These are phyloP conservation scores for Arthrobotrys entomopaga DNA, from an alignment of 2,329 filamentous ascomycete genomes.

Conservation along the genomic window DNA sequence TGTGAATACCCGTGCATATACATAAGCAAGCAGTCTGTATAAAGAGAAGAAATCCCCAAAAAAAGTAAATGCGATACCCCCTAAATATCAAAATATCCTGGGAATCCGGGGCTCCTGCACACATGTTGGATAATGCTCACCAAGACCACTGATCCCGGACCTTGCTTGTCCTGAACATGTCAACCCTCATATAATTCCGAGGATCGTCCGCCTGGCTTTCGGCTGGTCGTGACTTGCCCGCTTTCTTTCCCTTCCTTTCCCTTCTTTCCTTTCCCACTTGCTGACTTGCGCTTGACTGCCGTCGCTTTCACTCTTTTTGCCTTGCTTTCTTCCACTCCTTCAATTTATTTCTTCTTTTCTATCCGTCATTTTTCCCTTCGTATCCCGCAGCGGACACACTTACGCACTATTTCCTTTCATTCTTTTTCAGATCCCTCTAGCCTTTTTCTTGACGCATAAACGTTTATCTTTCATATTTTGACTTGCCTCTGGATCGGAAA, in stretches of 20 bases:
- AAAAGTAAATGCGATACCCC: neutral
- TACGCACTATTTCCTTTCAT: slow-evolving; percentile 14
- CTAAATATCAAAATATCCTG: slow-evolving; percentile 1
- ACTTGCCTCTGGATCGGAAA: neutral
- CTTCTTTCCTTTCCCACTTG: slow-evolving; percentile 32
- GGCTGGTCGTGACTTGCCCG: slow-evolving; percentile 17
- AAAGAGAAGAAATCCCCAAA: slow-evolving; percentile 9
- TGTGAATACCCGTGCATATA: neutral
- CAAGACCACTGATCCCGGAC: slow-evolving; percentile 43
- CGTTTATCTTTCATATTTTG: neutral
- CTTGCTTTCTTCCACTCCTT: slow-evolving; percentile 28
- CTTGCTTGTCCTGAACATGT: slow-evolving; percentile 52
- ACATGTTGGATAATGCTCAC: slow-evolving; percentile 46
- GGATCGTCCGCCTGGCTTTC: slow-evolving; percentile 50
- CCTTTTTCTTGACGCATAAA: neutral
- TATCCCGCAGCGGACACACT: slow-evolving; percentile 13
- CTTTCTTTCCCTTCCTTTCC: slow-evolving; percentile 31
- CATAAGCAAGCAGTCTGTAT: neutral
- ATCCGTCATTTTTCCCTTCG: neutral
- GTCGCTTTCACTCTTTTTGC: slow-evolving; percentile 34
- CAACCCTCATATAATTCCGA: slow-evolving; percentile 55
- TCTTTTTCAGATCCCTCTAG: neutral
- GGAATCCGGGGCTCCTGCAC: slow-evolving; percentile 35
- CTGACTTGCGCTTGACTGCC: slow-evolving; percentile 19
- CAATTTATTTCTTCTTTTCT: slow-evolving; percentile 16